Evolutionary conservation across 176 grass and related monocot species (phyloP), one percentile per base, ranked within the genome.

Genomic region (Musa schizocarpa): DNA sequence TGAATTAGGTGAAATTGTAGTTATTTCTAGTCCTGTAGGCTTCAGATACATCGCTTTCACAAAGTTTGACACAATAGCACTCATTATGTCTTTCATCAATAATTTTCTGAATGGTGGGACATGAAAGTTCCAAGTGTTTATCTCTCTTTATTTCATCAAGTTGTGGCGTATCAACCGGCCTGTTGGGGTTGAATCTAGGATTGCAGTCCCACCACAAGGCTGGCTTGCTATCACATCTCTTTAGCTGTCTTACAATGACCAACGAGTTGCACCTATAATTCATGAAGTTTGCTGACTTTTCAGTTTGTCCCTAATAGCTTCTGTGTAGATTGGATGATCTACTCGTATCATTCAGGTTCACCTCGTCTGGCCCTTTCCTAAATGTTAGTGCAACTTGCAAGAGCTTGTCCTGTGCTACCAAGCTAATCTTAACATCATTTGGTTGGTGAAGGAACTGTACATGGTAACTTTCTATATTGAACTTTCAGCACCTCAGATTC

Each of bases 121-220:
- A 34, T 70, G 51, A 21, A 67, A 67, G 11, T 14, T 48, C 34
- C 34, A 19, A 51, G 12, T 14, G 9, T n/a, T 22, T 20, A 51
- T 70, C 0, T 70, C 25, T 52, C 51, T 17, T 11, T 50, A 52
- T 68, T 48, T 70, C 34, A 11, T 70, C 65, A 27, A 48, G 9
- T 68, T 34, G 65, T 68, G 12, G 25, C 19, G 21, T 21, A 21
- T 70, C 68, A 50, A 51, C 43, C 16, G 21, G 68, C 68, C 19
- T 52, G 43, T 51, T 70, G 14, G 48, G 34, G 20, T 70, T 70
- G 19, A 34, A 70, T 70, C 51, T 50, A 51, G 68, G 14, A 52
- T 70, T 70, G 17, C 50, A 51, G 68, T 52, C 68, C 68, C 68
- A 70, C 68, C 68, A 70, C 17, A 70, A 20, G 43, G 16, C 68